phyloP scores from a whole-genome alignment of 2,329 filamentous ascomycete species.

The Akanthomyces dipterigenus region DNA sequence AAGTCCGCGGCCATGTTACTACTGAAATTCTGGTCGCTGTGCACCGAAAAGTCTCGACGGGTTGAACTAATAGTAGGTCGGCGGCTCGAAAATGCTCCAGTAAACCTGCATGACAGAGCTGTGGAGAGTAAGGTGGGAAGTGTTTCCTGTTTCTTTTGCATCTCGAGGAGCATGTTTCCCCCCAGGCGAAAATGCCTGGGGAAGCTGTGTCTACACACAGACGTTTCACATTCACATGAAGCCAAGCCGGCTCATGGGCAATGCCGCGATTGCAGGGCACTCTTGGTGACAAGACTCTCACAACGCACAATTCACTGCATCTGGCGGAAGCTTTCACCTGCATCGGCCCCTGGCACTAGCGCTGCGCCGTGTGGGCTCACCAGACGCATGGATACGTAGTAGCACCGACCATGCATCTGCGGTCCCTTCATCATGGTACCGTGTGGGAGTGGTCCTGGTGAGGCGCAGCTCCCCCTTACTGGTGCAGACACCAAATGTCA shows the following conservation, averaged over 20 bases:
- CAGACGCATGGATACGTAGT: constrained; percentile 13
- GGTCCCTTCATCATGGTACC: not conserved
- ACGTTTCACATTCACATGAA: not conserved
- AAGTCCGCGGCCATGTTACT: not conserved
- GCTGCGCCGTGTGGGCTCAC: constrained; percentile 6
- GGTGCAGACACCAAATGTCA: not conserved
- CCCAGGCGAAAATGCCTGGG: not conserved
- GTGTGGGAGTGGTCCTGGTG: not conserved
- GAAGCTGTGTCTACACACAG: not conserved
- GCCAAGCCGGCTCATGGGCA: not conserved
- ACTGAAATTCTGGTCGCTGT: not conserved
- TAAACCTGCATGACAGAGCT: not conserved
- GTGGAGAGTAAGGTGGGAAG: not conserved
- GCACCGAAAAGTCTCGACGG: not conserved
- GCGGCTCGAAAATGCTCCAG: not conserved
- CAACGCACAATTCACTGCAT: not conserved
- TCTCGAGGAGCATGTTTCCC: not conserved
- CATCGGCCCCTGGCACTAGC: constrained; percentile 7
- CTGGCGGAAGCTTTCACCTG: constrained; percentile 4
- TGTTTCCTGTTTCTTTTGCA: not conserved
- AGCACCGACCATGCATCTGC: constrained; percentile 13
- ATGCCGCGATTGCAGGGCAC: not conserved
- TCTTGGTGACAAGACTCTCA: not conserved
- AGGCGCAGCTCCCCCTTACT: constrained; percentile 11
- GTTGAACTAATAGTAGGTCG: not conserved